phyloP scores from a whole-genome alignment of 805 yeast species.

The Metschnikowia kofuensis region DNA sequence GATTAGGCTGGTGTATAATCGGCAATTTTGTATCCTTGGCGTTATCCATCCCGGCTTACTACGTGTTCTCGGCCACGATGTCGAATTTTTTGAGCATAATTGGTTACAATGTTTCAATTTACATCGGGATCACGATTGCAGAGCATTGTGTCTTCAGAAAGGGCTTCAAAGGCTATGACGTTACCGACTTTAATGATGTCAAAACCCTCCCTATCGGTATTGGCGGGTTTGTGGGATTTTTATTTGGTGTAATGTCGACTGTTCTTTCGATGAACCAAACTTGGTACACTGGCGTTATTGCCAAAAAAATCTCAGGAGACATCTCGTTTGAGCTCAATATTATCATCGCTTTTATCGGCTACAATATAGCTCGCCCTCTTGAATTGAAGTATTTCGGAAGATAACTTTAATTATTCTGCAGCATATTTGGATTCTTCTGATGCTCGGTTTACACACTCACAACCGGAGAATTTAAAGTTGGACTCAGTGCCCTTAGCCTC shows the following conservation, averaged over 20 bases:
- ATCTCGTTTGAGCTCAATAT: slow-evolving; percentile 30
- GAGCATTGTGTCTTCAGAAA: slow-evolving; percentile 30
- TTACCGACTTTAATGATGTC: slow-evolving; percentile 23
- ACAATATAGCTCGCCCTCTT: slow-evolving; percentile 26
- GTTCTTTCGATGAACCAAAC: slow-evolving; percentile 33
- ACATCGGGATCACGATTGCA: slow-evolving; percentile 28
- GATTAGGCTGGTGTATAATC: slow-evolving; percentile 33
- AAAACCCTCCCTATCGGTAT: slow-evolving; percentile 28
- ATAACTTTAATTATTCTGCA: too few species aligned
- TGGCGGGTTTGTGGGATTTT: slow-evolving; percentile 30
- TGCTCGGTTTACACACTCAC: too few species aligned
- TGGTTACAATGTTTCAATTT: slow-evolving; percentile 32
- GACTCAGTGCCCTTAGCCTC: too few species aligned
- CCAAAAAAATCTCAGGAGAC: slow-evolving; percentile 27
- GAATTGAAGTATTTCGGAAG: slow-evolving; percentile 12
- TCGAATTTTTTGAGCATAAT: slow-evolving; percentile 31
- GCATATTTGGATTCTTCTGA: too few species aligned
- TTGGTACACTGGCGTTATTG: slow-evolving; percentile 33
- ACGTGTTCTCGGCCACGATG: slow-evolving; percentile 29
- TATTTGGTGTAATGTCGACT: slow-evolving; percentile 31
- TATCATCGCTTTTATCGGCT: slow-evolving; percentile 27
- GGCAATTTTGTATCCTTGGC: slow-evolving; percentile 33
- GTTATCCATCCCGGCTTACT: slow-evolving; percentile 35
- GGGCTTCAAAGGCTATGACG: slow-evolving; percentile 26
- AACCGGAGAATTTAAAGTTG: too few species aligned